phyloP scores from a whole-genome alignment of 2,329 filamentous ascomycete species.

The Ambrosiella cleistominuta region DNA sequence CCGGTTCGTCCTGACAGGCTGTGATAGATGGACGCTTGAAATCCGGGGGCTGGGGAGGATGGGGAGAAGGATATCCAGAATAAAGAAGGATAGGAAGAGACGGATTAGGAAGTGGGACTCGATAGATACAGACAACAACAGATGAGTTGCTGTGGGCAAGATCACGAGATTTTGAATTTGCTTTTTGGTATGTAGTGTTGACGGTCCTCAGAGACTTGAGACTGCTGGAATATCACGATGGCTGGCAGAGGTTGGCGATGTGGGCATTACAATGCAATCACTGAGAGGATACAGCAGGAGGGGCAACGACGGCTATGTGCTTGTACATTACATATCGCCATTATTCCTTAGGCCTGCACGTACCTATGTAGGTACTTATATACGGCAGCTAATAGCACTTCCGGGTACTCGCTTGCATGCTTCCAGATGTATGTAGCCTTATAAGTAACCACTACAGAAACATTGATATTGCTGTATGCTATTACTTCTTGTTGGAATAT shows the following conservation, averaged over 20 bases:
- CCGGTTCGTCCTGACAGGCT: background rate
- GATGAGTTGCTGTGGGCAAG: background rate
- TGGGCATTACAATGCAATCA: background rate
- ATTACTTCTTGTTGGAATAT: no score
- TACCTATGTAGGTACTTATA: background rate
- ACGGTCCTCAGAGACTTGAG: no score
- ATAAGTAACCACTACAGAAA: no score
- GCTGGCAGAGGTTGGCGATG: background rate
- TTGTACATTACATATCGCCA: background rate
- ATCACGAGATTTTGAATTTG: background rate
- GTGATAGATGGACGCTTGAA: background rate
- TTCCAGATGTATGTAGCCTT: no score
- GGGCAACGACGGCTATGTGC: background rate
- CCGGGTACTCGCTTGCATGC: background rate
- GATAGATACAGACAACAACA: background rate
- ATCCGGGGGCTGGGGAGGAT: background rate
- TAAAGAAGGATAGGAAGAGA: background rate
- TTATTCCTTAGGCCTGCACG: background rate
- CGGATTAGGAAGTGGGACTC: background rate
- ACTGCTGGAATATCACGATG: background rate
- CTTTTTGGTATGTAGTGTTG: no score
- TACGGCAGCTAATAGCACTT: background rate
- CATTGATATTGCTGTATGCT: no score
- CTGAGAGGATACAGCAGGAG: background rate
- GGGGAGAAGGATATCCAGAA: background rate